Base-by-base conservation (phyloP, 2,329 filamentous ascomycete species). In the Fusarium sp. region DNA sequence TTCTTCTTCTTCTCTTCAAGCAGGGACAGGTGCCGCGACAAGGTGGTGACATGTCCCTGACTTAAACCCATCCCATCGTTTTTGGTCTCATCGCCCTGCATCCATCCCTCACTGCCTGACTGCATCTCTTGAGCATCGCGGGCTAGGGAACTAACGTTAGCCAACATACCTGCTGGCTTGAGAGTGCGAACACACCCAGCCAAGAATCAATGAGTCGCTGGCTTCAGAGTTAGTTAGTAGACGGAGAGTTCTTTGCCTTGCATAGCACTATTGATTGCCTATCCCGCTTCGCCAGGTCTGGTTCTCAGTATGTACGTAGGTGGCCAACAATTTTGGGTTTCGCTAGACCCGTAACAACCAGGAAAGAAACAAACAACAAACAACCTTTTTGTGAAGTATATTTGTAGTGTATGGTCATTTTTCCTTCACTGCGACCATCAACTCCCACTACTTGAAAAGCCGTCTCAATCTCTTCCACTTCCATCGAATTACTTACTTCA, bases 251-350 rank as follows among this genome's bases (percentile, higher is more conserved):
- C 51, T 68, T 70, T 64, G 70, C 62, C 66, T 73, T 75, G 72
- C 68, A 78, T 77, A 66, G 57, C 72, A 74, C 75, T 74, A 77
- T 75, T 65, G 55, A 77, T 75, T 65, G 55, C 59, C 71, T 62
- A 68, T 75, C 38, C 67, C 66, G 69, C 65, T 62, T 50, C 42
- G 51, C 51, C 67, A 59, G 66, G 56, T 62, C 52, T 51, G 38
- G 45, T 52, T 45, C 47, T 51, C 44, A 56, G 62, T 55, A 45
- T 18, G 42, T 45, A 54, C 51, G 64, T 58, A 60, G 30, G 36
- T 48, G 61, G 52, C 48, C 50, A 48, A 63, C 30, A 20, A 51
- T 58, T 66, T 76, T 76, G 66, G 74, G 60, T 64, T 76, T 71
- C 67, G 62, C 70, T 70, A 57, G 55, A 56, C 34, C 51, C 52